Evolutionary conservation across 1,139 yeast genomes (phyloP).

Genomic region (Candida sojae): DNA sequence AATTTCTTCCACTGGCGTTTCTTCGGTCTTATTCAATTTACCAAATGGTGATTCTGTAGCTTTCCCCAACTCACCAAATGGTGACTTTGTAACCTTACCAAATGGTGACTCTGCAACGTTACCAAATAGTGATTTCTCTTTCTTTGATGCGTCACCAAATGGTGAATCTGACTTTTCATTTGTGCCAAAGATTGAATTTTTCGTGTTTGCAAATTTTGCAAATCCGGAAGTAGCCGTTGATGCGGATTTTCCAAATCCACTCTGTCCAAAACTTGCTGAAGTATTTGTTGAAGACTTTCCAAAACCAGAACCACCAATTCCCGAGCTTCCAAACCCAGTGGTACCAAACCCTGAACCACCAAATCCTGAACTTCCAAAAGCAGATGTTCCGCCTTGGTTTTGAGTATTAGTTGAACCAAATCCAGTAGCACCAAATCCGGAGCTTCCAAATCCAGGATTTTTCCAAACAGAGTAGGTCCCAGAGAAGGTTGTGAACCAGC

Average conservation of each 20-base stretch:
- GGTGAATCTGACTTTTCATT: conserved; percentile 3
- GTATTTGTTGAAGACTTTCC: conserved; percentile 10
- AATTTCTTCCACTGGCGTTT: background rate
- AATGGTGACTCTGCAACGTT: conserved; percentile 5
- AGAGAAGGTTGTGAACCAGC: background rate
- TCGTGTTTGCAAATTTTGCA: conserved; percentile 10
- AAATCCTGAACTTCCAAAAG: conserved; percentile 19
- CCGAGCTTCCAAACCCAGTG: conserved; percentile 11
- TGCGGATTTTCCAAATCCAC: conserved; percentile 9
- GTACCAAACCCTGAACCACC: conserved; percentile 12
- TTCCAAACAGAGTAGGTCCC: conserved; percentile 7
- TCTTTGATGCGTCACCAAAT: conserved; percentile 2
- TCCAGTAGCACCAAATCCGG: conserved; percentile 15
- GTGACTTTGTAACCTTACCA: background rate
- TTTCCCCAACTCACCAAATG: conserved; percentile 4
- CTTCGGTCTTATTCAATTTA: background rate
- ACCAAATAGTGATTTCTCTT: conserved; percentile 4
- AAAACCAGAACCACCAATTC: conserved; percentile 10
- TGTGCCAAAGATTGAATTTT: background rate
- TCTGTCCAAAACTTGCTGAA: conserved; percentile 6
- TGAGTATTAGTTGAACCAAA: conserved; percentile 14
- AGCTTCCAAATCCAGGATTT: background rate
- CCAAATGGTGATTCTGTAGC: background rate
- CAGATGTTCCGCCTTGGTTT: conserved; percentile 8
- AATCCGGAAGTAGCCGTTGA: conserved; percentile 11